A percentile compares a stretch with the other conserved stretches of the same genome.
phyloP scores from a whole-genome alignment of 164 flowering plant species.

The Warburgia ugandensis region DNA sequence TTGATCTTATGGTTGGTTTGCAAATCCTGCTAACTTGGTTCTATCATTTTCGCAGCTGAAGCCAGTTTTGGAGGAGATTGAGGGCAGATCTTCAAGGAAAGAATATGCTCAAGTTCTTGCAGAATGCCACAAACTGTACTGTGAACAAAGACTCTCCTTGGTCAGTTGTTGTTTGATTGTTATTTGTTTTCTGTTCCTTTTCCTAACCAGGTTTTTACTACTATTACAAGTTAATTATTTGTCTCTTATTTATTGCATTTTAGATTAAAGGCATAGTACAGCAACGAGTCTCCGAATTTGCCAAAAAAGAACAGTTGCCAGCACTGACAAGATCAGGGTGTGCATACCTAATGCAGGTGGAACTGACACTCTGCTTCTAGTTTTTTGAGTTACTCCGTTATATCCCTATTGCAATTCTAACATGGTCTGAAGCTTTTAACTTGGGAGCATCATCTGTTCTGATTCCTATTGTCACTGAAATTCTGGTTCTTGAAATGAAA shows the following conservation, averaged over 20 bases:
- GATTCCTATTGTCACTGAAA: too few relatives aligned
- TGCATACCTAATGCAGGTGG: slow-evolving; percentile 93
- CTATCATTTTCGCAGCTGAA: slow-evolving; percentile 60
- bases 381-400: neutral
- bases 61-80: slow-evolving; percentile 80
- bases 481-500: too few relatives aligned
- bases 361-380: slow-evolving; percentile 3
- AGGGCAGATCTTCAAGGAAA: slow-evolving; percentile 82
- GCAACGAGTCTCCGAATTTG: slow-evolving; percentile 79
- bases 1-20: neutral
- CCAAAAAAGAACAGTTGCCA: slow-evolving; percentile 86
- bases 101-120: slow-evolving; percentile 77
- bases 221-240: neutral
- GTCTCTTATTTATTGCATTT: slow-evolving; percentile 8
- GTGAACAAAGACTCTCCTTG: slow-evolving; percentile 92
- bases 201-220: too few relatives aligned
- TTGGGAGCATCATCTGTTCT: too few relatives aligned
- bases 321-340: slow-evolving; percentile 97
- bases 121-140: slow-evolving; percentile 89
- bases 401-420: too few relatives aligned
- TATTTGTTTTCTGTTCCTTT: slow-evolving; percentile 3
- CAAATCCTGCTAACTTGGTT: slow-evolving; percentile 4
- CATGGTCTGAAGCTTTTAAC: too few relatives aligned
- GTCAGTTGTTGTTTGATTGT: slow-evolving; percentile 34
- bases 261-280: slow-evolving; percentile 68